Base-by-base conservation (phyloP, 169 alveolate genomes). In the Cryptosporidium ubiquitum region DNA sequence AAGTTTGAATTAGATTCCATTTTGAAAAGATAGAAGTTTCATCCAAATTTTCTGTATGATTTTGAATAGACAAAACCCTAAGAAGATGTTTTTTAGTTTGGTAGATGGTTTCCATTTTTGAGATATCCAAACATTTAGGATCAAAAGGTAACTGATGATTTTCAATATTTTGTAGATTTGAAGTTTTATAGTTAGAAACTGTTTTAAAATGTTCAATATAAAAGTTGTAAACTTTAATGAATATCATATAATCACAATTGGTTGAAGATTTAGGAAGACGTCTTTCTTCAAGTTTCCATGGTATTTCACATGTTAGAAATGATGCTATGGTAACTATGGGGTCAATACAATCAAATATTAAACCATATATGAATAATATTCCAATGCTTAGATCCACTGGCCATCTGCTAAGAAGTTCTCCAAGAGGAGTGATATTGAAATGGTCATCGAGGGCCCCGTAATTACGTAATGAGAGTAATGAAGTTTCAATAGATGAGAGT, bases 371-470 rank as follows among this genome's bases (percentile, higher is more conserved):
- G 69, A 89, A 68, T 33, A 89, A 37, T 7, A 84, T 89, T 31
- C 93, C 93, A 26, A 70, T 89, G 44, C 71, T 23, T n/a, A 64
- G 68, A 31, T 89, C 93, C 9, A 89, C 92, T 18, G 91, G 93
- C 91, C 86, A 68, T 23, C 47, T 85, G 7, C 86, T 61, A 12
- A 89, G 37, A 7, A 70, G 75, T 29, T 58, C 51, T 5, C 93
- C 93, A 12, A 89, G 68, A 18, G 93, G 91, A 49, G 89, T 89
- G 12, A 89, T 85, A 14, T 18, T 26, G 37, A 79, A 40, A 5
- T 29, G n/a, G n/a, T 79, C 75, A 47, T 79, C 66, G 5, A 79
- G 61, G 1, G 89, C 89, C 14, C 89, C 89, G 14, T 40, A 58
- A 44, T 42, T 79, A 31, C 73, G 73, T 6, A 79, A 35, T 14